Evolutionary conservation across 805 yeast species (phyloP), one percentile per base, ranked within the genome.

Genomic region (Pichia exigua): DNA sequence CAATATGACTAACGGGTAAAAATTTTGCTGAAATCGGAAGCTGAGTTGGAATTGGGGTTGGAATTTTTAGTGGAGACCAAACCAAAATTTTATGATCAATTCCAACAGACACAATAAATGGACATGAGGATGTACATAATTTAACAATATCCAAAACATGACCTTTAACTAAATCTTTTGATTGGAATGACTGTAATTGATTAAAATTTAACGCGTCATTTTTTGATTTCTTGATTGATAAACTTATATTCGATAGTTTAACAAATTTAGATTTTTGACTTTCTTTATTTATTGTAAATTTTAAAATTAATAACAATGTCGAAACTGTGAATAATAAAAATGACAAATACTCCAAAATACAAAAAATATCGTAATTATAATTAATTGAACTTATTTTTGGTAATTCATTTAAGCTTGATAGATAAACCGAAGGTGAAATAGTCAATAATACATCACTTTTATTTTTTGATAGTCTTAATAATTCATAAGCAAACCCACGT

Each of bases 61-160:
- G 86, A 21, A 62, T 65, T 1, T 72, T 65, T 50, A 82, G 62
- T 4, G 90, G 90, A 0, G 87, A 83, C 95, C 95, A 87, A 12
- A 87, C 78, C 32, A 80, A 64, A 4, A 87, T 74, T 53, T 75
- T 78, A 58, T 85, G 90, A 59, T 87, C 95, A 61, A 88, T 69
- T 4, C 91, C 92, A 27, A 85, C 76, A 1, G 86, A 75, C 0
- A 87, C 81, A 24, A 86, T 73, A 59, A 85, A 83, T 3, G 88
- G 81, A 48, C 80, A 74, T 15, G 77, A 69, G 15, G 87, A 82
- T 0, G 88, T 76, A n/a, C 74, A 67, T 12, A 85, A 69, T 51
- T 74, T 75, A 35, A 84, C 73, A 4, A 86, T 73, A 63, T 88
- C 95, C 46, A 86, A 68, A 24, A 71, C 66, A 62, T 83, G 91